Evolutionary conservation across 2,329 filamentous ascomycete species (phyloP).

Genomic region (Fusarium circinatum): DNA sequence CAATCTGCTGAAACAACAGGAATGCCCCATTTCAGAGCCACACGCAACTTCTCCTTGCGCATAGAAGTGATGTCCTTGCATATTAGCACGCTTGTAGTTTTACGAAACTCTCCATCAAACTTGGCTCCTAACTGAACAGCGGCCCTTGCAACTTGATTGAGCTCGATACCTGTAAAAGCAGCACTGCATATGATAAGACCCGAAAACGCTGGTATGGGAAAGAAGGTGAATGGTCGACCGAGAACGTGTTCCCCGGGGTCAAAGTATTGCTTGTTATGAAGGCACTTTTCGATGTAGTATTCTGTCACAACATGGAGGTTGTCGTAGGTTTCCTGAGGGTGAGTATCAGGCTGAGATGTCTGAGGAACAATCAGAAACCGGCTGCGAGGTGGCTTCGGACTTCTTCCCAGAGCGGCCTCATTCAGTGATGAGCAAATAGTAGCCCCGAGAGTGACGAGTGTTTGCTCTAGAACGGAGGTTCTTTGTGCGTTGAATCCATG

Average conservation of each 20-base stretch:
- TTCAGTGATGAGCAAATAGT: conserved; percentile 55
- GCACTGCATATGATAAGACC: conserved; percentile 81
- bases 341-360: conserved; percentile 56
- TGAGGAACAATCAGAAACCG: conserved; percentile 68
- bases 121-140: conserved; percentile 80
- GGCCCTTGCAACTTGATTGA: conserved; percentile 84
- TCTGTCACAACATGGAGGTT: conserved; percentile 75
- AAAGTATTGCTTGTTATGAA: conserved; percentile 78
- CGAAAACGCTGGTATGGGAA: conserved; percentile 76
- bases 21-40: conserved; percentile 78
- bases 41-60: conserved; percentile 79
- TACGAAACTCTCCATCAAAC: conserved; percentile 81
- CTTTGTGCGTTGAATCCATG: conserved; percentile 67
- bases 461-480: conserved; percentile 59
- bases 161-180: conserved; percentile 84
- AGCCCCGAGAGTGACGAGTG: conserved; percentile 61
- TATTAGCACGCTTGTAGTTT: conserved; percentile 80
- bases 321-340: conserved; percentile 52
- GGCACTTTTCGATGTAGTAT: conserved; percentile 91
- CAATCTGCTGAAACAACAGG: conserved; percentile 85
- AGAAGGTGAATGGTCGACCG: conserved; percentile 78
- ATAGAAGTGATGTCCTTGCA: conserved; percentile 69
- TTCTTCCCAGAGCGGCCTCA: conserved; percentile 50
- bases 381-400: conserved; percentile 45
- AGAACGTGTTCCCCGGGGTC: conserved; percentile 76